phyloP scores from a whole-genome alignment of 73 alveolate species.

The Paramecium tetraurelia region DNA sequence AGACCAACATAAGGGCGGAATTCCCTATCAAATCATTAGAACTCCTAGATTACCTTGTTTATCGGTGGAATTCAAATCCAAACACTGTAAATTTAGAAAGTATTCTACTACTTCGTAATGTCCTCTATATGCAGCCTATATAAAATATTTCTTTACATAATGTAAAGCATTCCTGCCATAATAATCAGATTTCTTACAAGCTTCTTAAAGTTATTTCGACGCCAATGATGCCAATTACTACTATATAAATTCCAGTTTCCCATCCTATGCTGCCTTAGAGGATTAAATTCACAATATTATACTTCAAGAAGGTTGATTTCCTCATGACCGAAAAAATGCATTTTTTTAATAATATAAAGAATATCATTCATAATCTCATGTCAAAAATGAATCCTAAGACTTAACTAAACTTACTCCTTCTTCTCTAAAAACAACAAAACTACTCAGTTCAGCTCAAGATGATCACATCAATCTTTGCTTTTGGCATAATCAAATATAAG shows the following conservation, averaged over 20 bases:
- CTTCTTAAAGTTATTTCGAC: not conserved
- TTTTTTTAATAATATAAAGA: not conserved
- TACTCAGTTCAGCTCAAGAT: not conserved
- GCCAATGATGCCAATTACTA: not conserved
- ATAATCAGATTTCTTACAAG: not conserved
- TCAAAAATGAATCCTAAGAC: not conserved
- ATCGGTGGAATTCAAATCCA: not conserved
- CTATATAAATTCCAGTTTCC: not conserved
- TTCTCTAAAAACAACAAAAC: not conserved
- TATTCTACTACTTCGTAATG: constrained; percentile 17
- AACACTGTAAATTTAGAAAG: not conserved
- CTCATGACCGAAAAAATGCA: not conserved
- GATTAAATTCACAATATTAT: not conserved
- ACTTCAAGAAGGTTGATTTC: constrained; percentile 10
- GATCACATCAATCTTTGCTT: not conserved
- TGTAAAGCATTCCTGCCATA: constrained; percentile 17
- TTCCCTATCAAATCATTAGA: not conserved
- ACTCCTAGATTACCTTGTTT: not conserved
- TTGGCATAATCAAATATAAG: not conserved
- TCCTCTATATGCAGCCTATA: constrained; percentile 19
- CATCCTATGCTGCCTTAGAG: not conserved
- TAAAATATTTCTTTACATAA: not conserved
- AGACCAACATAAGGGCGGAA: not conserved
- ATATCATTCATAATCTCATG: not conserved
- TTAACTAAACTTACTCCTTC: not conserved